Conservation (phyloP, 2,329 filamentous ascomycete species). For the Bisporella sp. region DNA sequence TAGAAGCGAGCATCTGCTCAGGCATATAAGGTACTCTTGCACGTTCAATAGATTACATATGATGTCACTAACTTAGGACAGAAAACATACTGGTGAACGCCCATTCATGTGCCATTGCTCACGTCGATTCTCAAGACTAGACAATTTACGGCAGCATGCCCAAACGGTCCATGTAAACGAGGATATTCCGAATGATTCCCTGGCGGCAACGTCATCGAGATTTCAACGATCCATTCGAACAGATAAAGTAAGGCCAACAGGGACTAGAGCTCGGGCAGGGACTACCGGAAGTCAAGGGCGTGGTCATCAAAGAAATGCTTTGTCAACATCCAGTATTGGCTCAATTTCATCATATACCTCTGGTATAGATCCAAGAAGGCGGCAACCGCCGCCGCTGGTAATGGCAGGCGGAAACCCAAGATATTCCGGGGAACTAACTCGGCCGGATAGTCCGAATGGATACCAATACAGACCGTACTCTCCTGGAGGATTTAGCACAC, state of each 20-base stretch:
- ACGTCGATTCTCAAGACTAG: constrained; percentile 83
- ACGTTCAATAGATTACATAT: constrained; percentile 12
- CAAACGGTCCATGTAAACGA: constrained; percentile 98
- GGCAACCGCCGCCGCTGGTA: constrained; percentile 73
- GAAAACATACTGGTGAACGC: constrained; percentile 95
- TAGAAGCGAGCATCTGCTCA: constrained; percentile 86
- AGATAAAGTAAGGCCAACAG: constrained; percentile 71
- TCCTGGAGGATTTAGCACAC: constrained; percentile 71
- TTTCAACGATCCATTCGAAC: constrained; percentile 90
- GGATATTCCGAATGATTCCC: constrained; percentile 87
- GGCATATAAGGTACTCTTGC: constrained; percentile 73
- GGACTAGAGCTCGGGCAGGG: constrained; percentile 65
- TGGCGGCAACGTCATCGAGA: constrained; percentile 78
- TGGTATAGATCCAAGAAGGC: constrained; percentile 53
- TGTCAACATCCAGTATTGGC: constrained; percentile 81
- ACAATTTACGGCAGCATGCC: constrained; percentile 93
- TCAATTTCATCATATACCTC: constrained; percentile 54
- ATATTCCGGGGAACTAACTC: constrained; percentile 57
- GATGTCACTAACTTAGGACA: constrained; percentile 32
- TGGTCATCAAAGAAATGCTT: constrained; percentile 73
- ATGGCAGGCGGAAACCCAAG: constrained; percentile 66
- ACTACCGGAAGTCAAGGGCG: constrained; percentile 69
- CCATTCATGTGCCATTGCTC: constrained; percentile 96
- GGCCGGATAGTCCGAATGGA: constrained; percentile 43
- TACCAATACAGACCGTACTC: constrained; percentile 63